Evolutionary conservation across 2,329 filamentous ascomycete species (phyloP), one percentile per base, ranked within the genome.

Genomic region (Penicillium glabrum): DNA sequence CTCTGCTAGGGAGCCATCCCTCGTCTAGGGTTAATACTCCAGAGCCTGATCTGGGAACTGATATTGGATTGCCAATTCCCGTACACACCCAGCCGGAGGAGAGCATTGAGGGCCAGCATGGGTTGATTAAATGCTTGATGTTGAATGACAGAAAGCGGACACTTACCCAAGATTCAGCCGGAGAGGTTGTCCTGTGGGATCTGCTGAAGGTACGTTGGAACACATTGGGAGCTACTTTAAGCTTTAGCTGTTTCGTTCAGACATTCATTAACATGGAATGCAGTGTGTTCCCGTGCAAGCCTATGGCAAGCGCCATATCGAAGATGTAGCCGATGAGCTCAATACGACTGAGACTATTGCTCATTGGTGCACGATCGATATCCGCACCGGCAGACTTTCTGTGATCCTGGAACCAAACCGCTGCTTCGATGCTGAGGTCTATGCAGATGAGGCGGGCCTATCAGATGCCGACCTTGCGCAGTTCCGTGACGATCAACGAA

Each of bases 361-460:
- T 5, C 93, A 96, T 53, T 99, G 95, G 95, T 99, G 95, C 71
- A 91, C 91, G 1, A 89, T 98, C 52, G 92, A 99, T 69, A 93
- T 93, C 21, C 89, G 93, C 65, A 98, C 93, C 5, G 95, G 95
- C 35, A 91, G 90, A 60, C 80, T 99, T 54, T 93, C 92, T 2
- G 93, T 97, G 3, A 88, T 96, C 19, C 76, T 99, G 19, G 95
- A 99, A 70, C 91, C 93, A 41, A 96, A 95, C 68, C 96, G 96
- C 65, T 97, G 93, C 72, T 99, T 99, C 66, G 95, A 99, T 75
- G 95, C 93, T 16, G 95, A 99, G 70, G 89, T 96, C 74, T 99
- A 99, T 72, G 93, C 92, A 1, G 95, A 99, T 71, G 93, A 98
- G 75, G 79, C 96, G 35, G 81, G 87, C 41, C 66, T 93, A 53